Base-by-base conservation (phyloP, 495 filamentous ascomycete species). In the Podospora australis region DNA sequence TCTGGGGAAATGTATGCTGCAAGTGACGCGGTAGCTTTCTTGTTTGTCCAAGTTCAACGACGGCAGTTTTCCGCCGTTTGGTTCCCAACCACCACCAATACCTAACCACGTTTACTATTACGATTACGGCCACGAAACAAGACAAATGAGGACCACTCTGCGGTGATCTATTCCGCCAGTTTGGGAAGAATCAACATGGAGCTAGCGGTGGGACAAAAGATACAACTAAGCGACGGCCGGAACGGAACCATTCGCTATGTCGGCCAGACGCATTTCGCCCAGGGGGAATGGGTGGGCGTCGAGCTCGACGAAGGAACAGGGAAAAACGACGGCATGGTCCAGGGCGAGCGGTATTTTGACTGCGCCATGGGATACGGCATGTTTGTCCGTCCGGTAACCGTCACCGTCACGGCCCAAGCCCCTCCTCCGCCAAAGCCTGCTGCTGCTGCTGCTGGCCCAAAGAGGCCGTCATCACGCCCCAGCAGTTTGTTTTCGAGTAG, bases 311-410 rank as follows among this genome's bases (percentile, higher is more conserved):
- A 85, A 28, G 70, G 79, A n/a, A 77, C 73, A 9, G 92, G 92
- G 9, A 97, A 98, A 70, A 97, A 98, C 58, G 88, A 98, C 74
- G 92, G 92, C 54, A 80, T 84, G 23, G 86, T 97, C 30, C 79
- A 91, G 64, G 91, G 89, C 34, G 78, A 90, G 53, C 75, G 88
- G 30, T 98, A 98, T 65, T 98, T 97, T 58, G 79, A 89, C 20
- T 96, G 91, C 59, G 66, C 81, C 44, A 80, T 80, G 48, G 78
- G 79, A 5, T 78, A 79, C 69, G 92, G 92, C 56, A 92, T 97
- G 85, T 98, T 98, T 57, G 77, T 96, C 24, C 76, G 85, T 26
- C 82, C 87, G 5, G 60, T 72, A 3, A 80, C 79, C 2, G 69
- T 79, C 20, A 71, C 72, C 22, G 62, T 90, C 16, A 46, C 94